phyloP scores from a whole-genome alignment of 352 stramenopile genomes.

The Pseudoperonospora humuli region DNA sequence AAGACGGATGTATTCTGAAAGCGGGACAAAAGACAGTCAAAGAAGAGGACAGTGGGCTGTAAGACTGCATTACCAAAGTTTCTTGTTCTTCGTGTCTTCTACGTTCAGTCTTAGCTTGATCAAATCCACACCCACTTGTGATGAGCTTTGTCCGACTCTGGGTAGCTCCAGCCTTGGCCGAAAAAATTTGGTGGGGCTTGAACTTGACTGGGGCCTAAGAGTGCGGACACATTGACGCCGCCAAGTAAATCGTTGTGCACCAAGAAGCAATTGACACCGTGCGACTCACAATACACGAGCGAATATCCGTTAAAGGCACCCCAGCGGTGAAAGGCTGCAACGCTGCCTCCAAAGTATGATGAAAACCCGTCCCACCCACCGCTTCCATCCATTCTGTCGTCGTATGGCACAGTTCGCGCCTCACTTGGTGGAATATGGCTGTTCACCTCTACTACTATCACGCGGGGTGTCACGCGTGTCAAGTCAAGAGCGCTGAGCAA shows the following conservation, averaged over 20 bases:
- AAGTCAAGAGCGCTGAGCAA: too few relatives aligned
- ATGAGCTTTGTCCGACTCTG: conserved; percentile 29
- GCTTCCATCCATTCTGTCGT: too few relatives aligned
- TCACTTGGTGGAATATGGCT: too few relatives aligned
- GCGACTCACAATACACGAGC: conserved; percentile 62
- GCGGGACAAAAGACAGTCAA: background rate
- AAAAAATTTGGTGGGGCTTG: conserved; percentile 63
- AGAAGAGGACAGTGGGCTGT: background rate
- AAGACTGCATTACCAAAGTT: conserved; percentile 1
- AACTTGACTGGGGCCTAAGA: conserved; percentile 28
- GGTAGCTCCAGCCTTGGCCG: conserved; percentile 44
- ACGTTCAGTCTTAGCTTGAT: background rate
- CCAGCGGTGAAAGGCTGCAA: conserved; percentile 44
- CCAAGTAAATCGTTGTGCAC: conserved; percentile 42
- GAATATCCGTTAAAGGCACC: conserved; percentile 21
- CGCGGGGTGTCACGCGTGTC: too few relatives aligned
- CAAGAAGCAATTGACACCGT: conserved; percentile 71
- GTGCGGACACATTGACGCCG: conserved; percentile 27
- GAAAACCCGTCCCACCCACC: conserved; percentile 43
- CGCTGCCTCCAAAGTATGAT: conserved; percentile 52
- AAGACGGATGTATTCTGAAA: conserved; percentile 15
- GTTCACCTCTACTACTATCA: too few relatives aligned
- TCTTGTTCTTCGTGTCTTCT: background rate
- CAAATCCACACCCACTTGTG: conserved; percentile 48
- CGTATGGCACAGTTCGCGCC: too few relatives aligned